Percentiles rank a stretch among this genome's conserved stretches.
phyloP scores from a whole-genome alignment of 345 rosid species.

The Aquilaria yunnanensis region DNA sequence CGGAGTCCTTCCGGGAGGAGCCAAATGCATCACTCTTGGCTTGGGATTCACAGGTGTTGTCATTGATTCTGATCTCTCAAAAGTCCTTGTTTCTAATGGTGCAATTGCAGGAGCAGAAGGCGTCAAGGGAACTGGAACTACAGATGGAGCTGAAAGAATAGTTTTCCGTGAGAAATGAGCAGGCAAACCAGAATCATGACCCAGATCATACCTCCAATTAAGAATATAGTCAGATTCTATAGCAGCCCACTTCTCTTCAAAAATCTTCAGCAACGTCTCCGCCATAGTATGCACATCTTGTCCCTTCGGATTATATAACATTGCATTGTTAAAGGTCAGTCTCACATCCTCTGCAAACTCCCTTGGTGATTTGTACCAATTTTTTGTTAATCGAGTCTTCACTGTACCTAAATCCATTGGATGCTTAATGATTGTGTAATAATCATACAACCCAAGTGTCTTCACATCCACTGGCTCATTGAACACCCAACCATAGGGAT shows the following conservation, averaged over 20 bases:
- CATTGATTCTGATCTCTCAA: conserved; percentile 77
- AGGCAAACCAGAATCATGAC: conserved; percentile 51
- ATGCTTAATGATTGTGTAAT: conserved; percentile 65
- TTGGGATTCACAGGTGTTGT: conserved; percentile 35
- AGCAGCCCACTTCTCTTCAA: conserved; percentile 84
- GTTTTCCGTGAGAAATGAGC: no score
- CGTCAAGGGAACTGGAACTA: conserved; percentile 43
- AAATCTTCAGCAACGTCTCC: conserved; percentile 50
- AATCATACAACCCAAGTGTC: conserved; percentile 81
- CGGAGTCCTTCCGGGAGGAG: conserved; percentile 86
- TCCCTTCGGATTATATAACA: conserved; percentile 93
- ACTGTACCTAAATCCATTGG: conserved; percentile 98
- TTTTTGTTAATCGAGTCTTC: conserved; percentile 59
- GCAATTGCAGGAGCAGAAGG: conserved; percentile 62
- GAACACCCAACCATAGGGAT: conserved; percentile 96
- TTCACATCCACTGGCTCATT: conserved; percentile 86
- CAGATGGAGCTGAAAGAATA: conserved; percentile 47
- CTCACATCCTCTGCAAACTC: conserved; percentile 99
- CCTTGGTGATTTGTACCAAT: conserved; percentile 83
- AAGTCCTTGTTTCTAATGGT: conserved; percentile 38
- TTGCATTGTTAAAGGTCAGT: conserved; percentile 90
- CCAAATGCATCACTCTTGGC: conserved; percentile 45
- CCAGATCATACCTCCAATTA: conserved; percentile 48
- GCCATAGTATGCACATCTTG: conserved; percentile 99
- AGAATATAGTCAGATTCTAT: conserved; percentile 79